These are phyloP conservation scores for Mycena olivaceomarginata DNA, from an alignment of 768 basidiomycete species.

Conservation along the genomic window DNA sequence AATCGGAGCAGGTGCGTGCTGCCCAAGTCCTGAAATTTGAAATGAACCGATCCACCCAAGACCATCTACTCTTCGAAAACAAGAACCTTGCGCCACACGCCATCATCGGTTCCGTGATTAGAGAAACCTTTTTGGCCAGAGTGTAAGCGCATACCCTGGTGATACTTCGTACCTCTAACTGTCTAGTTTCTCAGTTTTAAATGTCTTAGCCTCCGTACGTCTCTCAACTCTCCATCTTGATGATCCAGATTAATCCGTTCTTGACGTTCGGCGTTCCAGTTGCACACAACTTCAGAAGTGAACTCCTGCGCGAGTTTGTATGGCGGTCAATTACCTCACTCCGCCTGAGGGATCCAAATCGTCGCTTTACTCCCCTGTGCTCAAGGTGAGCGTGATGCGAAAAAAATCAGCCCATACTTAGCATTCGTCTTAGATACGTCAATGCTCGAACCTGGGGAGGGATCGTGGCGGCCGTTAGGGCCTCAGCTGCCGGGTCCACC, in stretches of 20 bases:
- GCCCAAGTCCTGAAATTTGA: too few species aligned
- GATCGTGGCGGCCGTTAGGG: conserved; percentile 51
- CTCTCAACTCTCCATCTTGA: too few species aligned
- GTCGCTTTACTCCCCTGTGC: conserved; percentile 12
- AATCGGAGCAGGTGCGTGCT: conserved; percentile 51
- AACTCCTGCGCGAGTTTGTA: not conserved
- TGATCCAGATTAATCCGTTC: too few species aligned
- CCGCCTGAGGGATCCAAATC: conserved; percentile 19
- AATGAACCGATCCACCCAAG: conserved; percentile 41
- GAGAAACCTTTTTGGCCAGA: conserved; percentile 64
- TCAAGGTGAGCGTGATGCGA: conserved; percentile 16
- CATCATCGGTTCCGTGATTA: conserved; percentile 43
- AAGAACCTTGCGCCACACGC: conserved; percentile 40
- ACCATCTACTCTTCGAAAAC: conserved; percentile 53
- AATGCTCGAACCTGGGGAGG: conserved; percentile 39
- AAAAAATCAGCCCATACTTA: too few species aligned
- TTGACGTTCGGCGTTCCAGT: too few species aligned
- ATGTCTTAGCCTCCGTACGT: conserved; percentile 63
- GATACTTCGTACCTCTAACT: not conserved
- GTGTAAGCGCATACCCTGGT: conserved; percentile 59
- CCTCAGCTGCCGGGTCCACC: conserved; percentile 37
- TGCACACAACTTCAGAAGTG: conserved; percentile 27
- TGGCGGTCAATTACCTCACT: conserved; percentile 25
- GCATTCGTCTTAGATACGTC: conserved; percentile 35
- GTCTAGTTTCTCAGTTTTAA: conserved; percentile 62